Percentiles rank a stretch among this genome's conserved stretches.
Evolutionary conservation across 2,329 filamentous ascomycete species (phyloP).

Genomic region (Tolypocladium album): DNA sequence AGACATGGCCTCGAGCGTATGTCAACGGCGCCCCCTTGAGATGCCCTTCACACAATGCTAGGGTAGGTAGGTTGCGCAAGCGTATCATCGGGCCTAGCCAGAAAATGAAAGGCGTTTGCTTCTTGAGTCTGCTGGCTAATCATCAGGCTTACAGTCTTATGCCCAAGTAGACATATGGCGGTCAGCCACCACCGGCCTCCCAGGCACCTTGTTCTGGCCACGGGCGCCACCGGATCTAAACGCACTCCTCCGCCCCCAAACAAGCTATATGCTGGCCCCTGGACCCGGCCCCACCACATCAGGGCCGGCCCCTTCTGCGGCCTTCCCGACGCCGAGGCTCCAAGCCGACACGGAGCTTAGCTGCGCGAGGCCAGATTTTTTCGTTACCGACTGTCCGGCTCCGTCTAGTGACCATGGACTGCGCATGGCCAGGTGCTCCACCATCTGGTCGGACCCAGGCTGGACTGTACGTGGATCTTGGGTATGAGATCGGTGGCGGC

Average conservation of each 20-base stretch:
- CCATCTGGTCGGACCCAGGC: neutral
- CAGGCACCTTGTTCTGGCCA: neutral
- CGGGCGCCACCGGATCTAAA: neutral
- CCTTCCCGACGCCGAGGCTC: neutral
- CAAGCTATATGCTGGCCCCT: neutral
- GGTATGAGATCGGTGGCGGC: neutral
- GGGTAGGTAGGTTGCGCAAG: no score
- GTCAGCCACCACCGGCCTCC: neutral
- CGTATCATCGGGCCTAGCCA: neutral
- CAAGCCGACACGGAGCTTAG: neutral
- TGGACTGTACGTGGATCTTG: neutral
- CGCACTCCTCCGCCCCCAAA: neutral
- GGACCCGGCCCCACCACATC: neutral
- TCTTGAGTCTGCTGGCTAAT: neutral
- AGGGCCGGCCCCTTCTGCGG: neutral
- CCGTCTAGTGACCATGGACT: neutral
- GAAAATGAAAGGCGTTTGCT: neutral
- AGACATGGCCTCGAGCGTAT: no score
- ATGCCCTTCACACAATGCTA: no score
- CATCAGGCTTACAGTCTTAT: neutral
- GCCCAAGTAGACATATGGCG: neutral
- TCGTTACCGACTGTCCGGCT: neutral
- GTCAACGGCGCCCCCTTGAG: no score
- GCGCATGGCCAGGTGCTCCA: neutral
- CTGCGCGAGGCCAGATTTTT: neutral